phyloP scores from a whole-genome alignment of 805 yeast species.

The Candida nonsorbophila region DNA sequence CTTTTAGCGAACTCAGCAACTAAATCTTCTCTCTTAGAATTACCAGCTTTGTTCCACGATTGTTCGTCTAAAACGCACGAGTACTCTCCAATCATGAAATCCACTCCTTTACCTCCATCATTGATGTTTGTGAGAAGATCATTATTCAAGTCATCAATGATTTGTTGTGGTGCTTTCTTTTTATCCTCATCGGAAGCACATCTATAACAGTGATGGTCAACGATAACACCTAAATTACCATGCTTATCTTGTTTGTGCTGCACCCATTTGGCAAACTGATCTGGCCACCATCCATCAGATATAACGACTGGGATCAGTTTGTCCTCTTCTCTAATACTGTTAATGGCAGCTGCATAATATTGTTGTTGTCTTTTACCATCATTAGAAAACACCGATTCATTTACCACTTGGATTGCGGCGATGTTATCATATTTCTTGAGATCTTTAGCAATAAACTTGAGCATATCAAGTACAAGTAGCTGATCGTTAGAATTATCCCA shows the following conservation, averaged over 20 bases:
- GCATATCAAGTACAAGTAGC: slow-evolving; percentile 41
- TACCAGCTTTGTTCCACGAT: slow-evolving; percentile 59
- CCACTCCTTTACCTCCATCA: slow-evolving; percentile 45
- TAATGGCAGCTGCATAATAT: slow-evolving; percentile 64
- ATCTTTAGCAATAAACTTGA: slow-evolving; percentile 61
- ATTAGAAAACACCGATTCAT: slow-evolving; percentile 66
- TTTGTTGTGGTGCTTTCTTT: slow-evolving; percentile 56
- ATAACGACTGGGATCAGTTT: slow-evolving; percentile 62
- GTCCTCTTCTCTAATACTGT: slow-evolving; percentile 54
- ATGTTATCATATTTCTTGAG: slow-evolving; percentile 58
- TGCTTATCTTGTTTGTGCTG: slow-evolving; percentile 33
- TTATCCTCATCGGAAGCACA: slow-evolving; percentile 78
- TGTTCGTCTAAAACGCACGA: slow-evolving; percentile 78
- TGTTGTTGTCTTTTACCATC: slow-evolving; percentile 45
- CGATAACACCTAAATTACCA: slow-evolving; percentile 53
- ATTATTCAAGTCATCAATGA: slow-evolving; percentile 50
- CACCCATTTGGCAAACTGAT: slow-evolving; percentile 70
- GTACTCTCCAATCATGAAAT: slow-evolving; percentile 82
- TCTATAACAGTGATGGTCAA: slow-evolving; percentile 84
- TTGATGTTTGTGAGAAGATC: slow-evolving; percentile 47
- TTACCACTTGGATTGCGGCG: slow-evolving; percentile 78
- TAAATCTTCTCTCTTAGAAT: slow-evolving; percentile 42
- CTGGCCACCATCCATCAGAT: slow-evolving; percentile 93
- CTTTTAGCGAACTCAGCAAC: slow-evolving; percentile 57
- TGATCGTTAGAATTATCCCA: slow-evolving; percentile 48